Percentiles rank a stretch among this genome's conserved stretches.
phyloP scores from a whole-genome alignment of 2,329 filamentous ascomycete genomes.

The Tolypocladium ovalisporum region DNA sequence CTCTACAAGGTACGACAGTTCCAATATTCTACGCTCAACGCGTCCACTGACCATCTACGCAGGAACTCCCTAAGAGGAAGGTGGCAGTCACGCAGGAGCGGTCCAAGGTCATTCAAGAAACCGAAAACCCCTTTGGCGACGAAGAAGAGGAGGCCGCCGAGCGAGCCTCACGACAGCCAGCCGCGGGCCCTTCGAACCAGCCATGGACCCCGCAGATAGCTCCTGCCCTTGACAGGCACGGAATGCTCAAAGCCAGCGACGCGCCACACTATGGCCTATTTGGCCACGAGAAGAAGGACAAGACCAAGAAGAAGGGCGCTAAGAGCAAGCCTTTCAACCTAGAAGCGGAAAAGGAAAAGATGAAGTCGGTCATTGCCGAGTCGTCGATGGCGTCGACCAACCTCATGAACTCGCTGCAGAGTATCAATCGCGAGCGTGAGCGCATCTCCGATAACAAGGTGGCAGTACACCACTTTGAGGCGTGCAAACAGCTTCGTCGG shows the following conservation, averaged over 20 bases:
- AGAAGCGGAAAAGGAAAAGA: slow-evolving; percentile 75
- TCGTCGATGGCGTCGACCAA: slow-evolving; percentile 87
- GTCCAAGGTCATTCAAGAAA: slow-evolving; percentile 75
- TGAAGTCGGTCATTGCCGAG: slow-evolving; percentile 82
- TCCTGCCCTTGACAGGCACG: not conserved
- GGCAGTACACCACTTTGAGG: slow-evolving; percentile 69
- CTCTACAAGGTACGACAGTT: slow-evolving; percentile 52
- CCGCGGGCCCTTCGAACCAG: slow-evolving; percentile 1
- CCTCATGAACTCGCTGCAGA: slow-evolving; percentile 73
- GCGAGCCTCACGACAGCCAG: slow-evolving; percentile 17
- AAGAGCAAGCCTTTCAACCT: slow-evolving; percentile 65
- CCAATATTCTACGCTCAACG: rapidly evolving
- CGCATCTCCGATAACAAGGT: slow-evolving; percentile 75
- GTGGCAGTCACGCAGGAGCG: slow-evolving; percentile 64
- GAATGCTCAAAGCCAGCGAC: not conserved
- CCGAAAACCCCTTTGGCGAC: slow-evolving; percentile 59
- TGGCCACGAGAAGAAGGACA: slow-evolving; percentile 35
- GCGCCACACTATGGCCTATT: not conserved
- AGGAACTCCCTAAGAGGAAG: slow-evolving; percentile 57
- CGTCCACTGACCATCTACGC: not conserved
- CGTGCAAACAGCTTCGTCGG: slow-evolving; percentile 73
- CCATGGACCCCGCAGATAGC: not conserved
- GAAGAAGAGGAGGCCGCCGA: slow-evolving; percentile 48
- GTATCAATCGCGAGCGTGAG: slow-evolving; percentile 81
- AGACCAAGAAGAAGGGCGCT: slow-evolving; percentile 32